A percentile compares a stretch with the other conserved stretches of the same genome.
Evolutionary conservation across 1,284 basidiomycete species (phyloP).

Genomic region (Porogramme epimiltina): DNA sequence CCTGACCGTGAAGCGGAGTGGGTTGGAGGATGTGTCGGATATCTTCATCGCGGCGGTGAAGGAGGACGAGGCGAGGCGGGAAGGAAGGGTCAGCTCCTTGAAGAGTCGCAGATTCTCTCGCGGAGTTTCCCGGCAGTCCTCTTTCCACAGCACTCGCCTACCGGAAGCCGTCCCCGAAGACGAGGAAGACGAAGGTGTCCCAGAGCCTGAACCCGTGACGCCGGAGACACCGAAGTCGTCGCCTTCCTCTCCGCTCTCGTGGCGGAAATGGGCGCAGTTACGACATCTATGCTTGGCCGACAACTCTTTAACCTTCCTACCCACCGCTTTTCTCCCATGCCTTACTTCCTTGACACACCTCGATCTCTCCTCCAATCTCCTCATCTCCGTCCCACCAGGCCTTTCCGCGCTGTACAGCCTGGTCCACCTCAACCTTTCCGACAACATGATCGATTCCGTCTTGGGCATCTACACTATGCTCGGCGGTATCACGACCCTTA

Average conservation of each 20-base stretch:
- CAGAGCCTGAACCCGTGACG: slow-evolving; percentile 26
- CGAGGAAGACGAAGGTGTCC: slow-evolving; percentile 37
- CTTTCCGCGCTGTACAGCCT: slow-evolving; percentile 79
- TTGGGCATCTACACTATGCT: slow-evolving; percentile 84
- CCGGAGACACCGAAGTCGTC: slow-evolving; percentile 28
- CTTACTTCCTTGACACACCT: slow-evolving; percentile 83
- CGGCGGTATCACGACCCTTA: slow-evolving; percentile 77
- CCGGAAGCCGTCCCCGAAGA: slow-evolving; percentile 65
- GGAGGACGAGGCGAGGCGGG: slow-evolving; percentile 69
- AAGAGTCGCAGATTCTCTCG: slow-evolving; percentile 47
- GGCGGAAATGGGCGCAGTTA: slow-evolving; percentile 78
- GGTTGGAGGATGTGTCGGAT: slow-evolving; percentile 82
- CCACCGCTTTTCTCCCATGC: slow-evolving; percentile 69
- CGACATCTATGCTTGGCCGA: slow-evolving; percentile 80
- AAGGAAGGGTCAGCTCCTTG: slow-evolving; percentile 51
- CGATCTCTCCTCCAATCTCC: slow-evolving; percentile 88
- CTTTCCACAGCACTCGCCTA: slow-evolving; percentile 54
- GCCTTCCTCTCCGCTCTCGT: slow-evolving; percentile 45
- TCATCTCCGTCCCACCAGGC: slow-evolving; percentile 82
- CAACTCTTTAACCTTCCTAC: slow-evolving; percentile 84
- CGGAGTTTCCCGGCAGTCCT: slow-evolving; percentile 43
- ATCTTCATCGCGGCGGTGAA: slow-evolving; percentile 77
- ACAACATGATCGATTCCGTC: slow-evolving; percentile 97
- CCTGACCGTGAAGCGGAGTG: slow-evolving; percentile 76
- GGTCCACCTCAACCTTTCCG: slow-evolving; percentile 84